Evolutionary conservation across 768 basidiomycete species (phyloP).

Genomic region (Psilocybe azurescens): DNA sequence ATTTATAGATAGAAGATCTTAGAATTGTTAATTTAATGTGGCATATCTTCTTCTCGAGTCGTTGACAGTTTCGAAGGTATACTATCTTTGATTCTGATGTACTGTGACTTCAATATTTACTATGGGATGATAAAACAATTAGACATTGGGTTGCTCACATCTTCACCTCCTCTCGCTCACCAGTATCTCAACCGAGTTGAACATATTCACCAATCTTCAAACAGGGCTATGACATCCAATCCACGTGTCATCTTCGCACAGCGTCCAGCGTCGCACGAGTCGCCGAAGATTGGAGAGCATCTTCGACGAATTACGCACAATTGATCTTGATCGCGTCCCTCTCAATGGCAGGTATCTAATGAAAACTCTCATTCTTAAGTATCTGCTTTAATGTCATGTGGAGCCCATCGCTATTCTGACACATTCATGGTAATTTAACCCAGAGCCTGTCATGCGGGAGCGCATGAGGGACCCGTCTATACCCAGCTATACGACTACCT

Average conservation of each 20-base stretch:
- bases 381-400: neutral
- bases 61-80: too few relatives aligned
- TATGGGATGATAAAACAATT: too few relatives aligned
- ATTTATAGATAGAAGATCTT: too few relatives aligned
- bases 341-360: constrained; percentile 52
- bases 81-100: too few relatives aligned
- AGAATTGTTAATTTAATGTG: too few relatives aligned
- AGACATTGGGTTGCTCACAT: too few relatives aligned
- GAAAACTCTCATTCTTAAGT: constrained; percentile 48
- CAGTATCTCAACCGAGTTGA: too few relatives aligned
- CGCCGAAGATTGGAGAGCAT: constrained; percentile 40
- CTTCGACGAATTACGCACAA: constrained; percentile 46
- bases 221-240: neutral
- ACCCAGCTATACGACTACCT: constrained; percentile 33
- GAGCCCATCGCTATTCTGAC: neutral
- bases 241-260: constrained; percentile 9
- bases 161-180: too few relatives aligned
- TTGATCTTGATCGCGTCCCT: constrained; percentile 53
- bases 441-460: constrained; percentile 45
- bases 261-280: constrained; percentile 2
- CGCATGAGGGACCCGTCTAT: constrained; percentile 39
- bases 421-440: constrained; percentile 25
- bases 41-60: too few relatives aligned
- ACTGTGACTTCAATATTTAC: too few relatives aligned
- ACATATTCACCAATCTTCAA: too few relatives aligned